Conservation (phyloP, 2,329 filamentous ascomycete species). For the Colletotrichum brevisporum region DNA sequence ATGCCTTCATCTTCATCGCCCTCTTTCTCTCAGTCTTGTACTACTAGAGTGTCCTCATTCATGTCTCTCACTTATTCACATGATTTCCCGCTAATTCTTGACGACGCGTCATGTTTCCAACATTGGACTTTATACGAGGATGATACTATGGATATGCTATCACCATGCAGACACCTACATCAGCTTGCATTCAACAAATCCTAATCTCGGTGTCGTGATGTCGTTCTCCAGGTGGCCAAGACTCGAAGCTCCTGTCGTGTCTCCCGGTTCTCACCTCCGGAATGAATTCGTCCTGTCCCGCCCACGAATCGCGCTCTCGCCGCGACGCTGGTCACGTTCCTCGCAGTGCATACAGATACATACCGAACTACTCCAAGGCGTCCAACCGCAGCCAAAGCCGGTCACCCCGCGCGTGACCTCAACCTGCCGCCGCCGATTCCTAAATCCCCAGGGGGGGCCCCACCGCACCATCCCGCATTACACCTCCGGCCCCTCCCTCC, state of each 20-base stretch:
- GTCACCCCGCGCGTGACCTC: slow-evolving; percentile 32
- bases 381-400: slow-evolving; percentile 15
- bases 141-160: too few relatives aligned
- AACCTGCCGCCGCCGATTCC: slow-evolving; percentile 34
- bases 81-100: too few relatives aligned
- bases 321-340: slow-evolving; percentile 18
- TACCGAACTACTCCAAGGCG: slow-evolving; percentile 12
- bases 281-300: not conserved
- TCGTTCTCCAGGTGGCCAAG: not conserved
- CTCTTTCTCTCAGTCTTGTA: too few relatives aligned
- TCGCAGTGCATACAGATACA: slow-evolving; percentile 12
- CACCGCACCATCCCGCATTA: slow-evolving; percentile 19
- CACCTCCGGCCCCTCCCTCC: too few relatives aligned
- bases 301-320: not conserved
- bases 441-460: slow-evolving; percentile 24
- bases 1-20: too few relatives aligned
- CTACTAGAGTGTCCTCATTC: too few relatives aligned
- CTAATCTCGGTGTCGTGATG: slow-evolving; percentile 16
- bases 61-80: too few relatives aligned
- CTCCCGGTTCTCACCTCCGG: not conserved
- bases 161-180: not conserved
- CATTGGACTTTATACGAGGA: too few relatives aligned
- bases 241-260: not conserved
- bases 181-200: not conserved
- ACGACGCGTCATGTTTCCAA: too few relatives aligned